Evolutionary conservation across 2,329 filamentous ascomycete species (phyloP).

Genomic region (Periconia digitata): DNA sequence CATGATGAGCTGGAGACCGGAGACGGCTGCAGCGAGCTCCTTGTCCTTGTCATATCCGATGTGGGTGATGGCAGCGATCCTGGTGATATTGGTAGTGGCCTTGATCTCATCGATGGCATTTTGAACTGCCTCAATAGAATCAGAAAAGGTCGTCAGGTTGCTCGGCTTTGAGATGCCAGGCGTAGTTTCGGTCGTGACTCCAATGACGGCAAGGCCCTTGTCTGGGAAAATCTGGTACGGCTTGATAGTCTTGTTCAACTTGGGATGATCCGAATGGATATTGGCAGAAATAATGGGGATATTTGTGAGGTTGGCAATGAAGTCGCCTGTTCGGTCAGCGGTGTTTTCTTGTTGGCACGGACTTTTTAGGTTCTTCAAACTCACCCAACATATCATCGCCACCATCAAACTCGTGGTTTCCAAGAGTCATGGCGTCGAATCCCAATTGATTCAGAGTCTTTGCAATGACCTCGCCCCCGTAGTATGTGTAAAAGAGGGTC

Average conservation of each 20-base stretch:
- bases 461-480: conserved; percentile 68
- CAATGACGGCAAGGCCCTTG: conserved; percentile 64
- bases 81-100: conserved; percentile 62
- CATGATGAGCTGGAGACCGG: conserved; percentile 68
- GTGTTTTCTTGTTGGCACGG: no score
- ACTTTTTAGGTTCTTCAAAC: no score
- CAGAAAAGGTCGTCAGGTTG: conserved; percentile 59
- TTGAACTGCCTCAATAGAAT: conserved; percentile 61
- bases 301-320: conserved; percentile 61
- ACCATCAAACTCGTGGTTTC: conserved; percentile 68
- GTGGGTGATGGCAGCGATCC: conserved; percentile 67
- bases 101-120: conserved; percentile 64
- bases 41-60: conserved; percentile 68
- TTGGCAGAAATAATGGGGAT: conserved; percentile 68
- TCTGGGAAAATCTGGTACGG: conserved; percentile 66
- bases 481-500: conserved; percentile 68
- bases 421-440: conserved; percentile 69
- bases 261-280: conserved; percentile 60
- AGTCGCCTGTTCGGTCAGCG: conserved; percentile 56
- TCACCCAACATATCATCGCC: conserved; percentile 64
- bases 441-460: conserved; percentile 65
- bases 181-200: conserved; percentile 63
- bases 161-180: conserved; percentile 62
- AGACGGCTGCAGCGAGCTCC: conserved; percentile 60
- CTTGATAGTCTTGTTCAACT: conserved; percentile 64